Conservation (phyloP, 345 rosid genomes). For the Rhizophora apiculata region DNA sequence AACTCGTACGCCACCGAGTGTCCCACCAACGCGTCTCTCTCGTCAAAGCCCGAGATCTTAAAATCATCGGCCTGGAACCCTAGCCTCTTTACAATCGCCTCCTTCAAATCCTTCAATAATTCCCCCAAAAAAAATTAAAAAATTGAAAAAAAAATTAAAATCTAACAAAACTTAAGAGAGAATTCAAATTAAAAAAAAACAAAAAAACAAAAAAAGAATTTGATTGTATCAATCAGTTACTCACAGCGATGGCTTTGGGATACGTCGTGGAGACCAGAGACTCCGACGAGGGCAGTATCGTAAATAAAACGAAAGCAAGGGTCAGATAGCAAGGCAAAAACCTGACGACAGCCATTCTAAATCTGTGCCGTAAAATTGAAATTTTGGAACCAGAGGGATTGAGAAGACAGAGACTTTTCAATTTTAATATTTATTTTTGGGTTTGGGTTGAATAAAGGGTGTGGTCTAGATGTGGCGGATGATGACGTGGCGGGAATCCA, state of each 20-base stretch:
- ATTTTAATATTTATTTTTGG: too few species aligned
- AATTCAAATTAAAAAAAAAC: background rate
- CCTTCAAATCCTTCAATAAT: constrained; percentile 74
- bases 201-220: background rate
- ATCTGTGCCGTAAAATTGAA: too few species aligned
- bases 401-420: too few species aligned
- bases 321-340: background rate
- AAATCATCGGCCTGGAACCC: constrained; percentile 77
- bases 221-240: background rate
- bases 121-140: background rate
- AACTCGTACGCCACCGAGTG: constrained; percentile 84
- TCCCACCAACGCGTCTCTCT: constrained; percentile 76
- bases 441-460: background rate
- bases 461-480: background rate
- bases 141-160: background rate
- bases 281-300: constrained; percentile 28
- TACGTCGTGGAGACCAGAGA: constrained; percentile 43
- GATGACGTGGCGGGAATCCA: constrained; percentile 46
- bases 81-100: constrained; percentile 72
- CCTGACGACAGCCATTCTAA: background rate
- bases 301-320: constrained; percentile 35
- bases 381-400: too few species aligned
- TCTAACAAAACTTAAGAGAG: background rate
- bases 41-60: constrained; percentile 73
- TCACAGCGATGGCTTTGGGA: constrained; percentile 80